phyloP scores from a whole-genome alignment of 441 rosid genomes.

The Gossypium schwendimanii region DNA sequence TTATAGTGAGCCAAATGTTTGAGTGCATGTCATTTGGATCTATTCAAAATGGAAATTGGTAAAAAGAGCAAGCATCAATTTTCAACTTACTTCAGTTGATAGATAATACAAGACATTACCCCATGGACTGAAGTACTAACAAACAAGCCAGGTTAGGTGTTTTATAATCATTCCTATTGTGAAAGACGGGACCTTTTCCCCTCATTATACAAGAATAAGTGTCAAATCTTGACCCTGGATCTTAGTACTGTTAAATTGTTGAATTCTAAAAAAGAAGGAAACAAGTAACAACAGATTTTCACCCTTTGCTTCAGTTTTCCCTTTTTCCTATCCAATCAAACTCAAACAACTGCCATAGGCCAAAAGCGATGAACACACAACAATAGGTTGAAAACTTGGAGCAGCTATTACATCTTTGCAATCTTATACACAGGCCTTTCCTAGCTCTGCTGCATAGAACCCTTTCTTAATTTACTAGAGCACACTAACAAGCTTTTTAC shows the following conservation, averaged over 20 bases:
- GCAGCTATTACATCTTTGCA: not conserved
- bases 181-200: not conserved
- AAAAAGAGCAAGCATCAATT: not conserved
- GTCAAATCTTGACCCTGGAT: not conserved
- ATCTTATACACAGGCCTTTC: not conserved
- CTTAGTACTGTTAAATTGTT: not conserved
- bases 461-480: not conserved
- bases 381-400: not conserved
- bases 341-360: not conserved
- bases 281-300: not conserved
- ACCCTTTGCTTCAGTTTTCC: not conserved
- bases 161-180: not conserved
- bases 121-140: not conserved
- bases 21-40: not conserved
- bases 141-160: not conserved
- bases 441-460: not conserved
- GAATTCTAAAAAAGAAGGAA: not conserved
- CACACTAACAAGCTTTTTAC: not conserved
- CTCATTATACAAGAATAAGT: not conserved
- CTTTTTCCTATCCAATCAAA: not conserved
- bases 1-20: not conserved
- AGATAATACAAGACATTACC: not conserved
- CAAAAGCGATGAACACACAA: not conserved
- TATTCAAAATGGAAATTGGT: not conserved
- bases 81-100: not conserved